These are phyloP conservation scores for Sphagnum tenellum DNA, from an alignment of 225 moss, liverwort and hornwort species.

Conservation along the genomic window DNA sequence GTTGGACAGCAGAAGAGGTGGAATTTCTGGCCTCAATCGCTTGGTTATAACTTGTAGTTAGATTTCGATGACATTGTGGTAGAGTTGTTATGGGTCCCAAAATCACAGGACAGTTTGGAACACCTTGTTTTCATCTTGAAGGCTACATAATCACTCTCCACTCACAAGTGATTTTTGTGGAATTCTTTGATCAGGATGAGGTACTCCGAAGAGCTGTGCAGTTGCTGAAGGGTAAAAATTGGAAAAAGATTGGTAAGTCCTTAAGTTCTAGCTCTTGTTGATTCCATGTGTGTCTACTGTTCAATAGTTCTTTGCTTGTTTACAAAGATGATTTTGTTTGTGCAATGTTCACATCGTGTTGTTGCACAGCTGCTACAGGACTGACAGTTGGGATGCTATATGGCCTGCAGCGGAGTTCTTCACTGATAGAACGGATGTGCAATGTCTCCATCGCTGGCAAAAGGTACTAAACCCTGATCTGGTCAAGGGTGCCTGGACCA, in stretches of 20 bases:
- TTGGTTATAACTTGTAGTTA: too few species aligned
- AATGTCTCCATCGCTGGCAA: conserved; percentile 88
- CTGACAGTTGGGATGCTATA: background rate
- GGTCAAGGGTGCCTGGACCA: conserved; percentile 92
- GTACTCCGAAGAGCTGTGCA: conserved; percentile 84
- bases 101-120: too few species aligned
- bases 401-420: conserved; percentile 83
- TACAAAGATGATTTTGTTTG: background rate
- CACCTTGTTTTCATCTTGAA: too few species aligned
- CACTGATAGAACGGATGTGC: conserved; percentile 72
- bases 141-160: too few species aligned
- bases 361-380: too few species aligned
- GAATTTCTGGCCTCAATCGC: too few species aligned
- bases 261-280: background rate
- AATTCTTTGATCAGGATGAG: conserved; percentile 56
- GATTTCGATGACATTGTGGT: too few species aligned
- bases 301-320: too few species aligned
- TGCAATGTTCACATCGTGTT: background rate
- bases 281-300: background rate
- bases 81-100: too few species aligned
- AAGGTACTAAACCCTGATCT: conserved; percentile 86
- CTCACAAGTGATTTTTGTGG: background rate
- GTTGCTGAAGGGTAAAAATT: conserved; percentile 95
- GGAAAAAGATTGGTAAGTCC: conserved; percentile 91
- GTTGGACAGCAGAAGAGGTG: conserved; percentile 98